phyloP scores from a whole-genome alignment of 139 green algal genomes.

The Tetraselmis striata region DNA sequence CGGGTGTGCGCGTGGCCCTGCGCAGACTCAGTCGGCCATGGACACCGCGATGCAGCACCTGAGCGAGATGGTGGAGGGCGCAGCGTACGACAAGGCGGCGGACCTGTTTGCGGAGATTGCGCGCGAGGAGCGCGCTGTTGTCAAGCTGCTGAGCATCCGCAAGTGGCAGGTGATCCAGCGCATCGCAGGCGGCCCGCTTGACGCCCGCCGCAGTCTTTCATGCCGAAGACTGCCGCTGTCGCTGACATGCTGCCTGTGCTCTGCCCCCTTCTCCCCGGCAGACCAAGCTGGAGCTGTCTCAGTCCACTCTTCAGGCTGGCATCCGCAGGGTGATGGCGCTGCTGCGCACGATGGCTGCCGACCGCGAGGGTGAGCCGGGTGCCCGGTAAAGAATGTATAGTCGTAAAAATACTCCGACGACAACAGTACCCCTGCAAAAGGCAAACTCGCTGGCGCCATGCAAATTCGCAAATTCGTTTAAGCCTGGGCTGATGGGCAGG shows the following conservation, averaged over 20 bases:
- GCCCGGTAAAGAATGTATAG: too few relatives aligned
- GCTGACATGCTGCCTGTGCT: too few relatives aligned
- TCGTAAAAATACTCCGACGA: too few relatives aligned
- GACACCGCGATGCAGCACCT: not conserved
- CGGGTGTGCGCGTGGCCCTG: too few relatives aligned
- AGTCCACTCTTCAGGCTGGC: not conserved
- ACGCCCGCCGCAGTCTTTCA: too few relatives aligned
- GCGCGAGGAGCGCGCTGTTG: not conserved
- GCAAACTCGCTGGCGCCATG: too few relatives aligned
- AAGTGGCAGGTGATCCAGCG: not conserved
- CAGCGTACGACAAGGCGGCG: not conserved
- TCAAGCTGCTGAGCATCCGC: not conserved
- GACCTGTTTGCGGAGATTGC: not conserved
- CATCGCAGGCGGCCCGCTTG: too few relatives aligned
- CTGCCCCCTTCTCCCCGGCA: not conserved
- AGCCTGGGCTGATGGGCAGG: too few relatives aligned
- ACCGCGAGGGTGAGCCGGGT: too few relatives aligned
- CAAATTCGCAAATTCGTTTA: too few relatives aligned
- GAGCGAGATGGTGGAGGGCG: not conserved
- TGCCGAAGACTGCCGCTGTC: too few relatives aligned
- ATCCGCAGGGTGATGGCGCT: not conserved
- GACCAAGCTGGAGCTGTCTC: not conserved
- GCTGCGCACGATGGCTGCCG: not conserved
- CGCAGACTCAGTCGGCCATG: not conserved
- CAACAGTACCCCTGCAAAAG: too few relatives aligned